Conservation (phyloP, 208 protist species). For the Acanthamoeba polyphaga region DNA sequence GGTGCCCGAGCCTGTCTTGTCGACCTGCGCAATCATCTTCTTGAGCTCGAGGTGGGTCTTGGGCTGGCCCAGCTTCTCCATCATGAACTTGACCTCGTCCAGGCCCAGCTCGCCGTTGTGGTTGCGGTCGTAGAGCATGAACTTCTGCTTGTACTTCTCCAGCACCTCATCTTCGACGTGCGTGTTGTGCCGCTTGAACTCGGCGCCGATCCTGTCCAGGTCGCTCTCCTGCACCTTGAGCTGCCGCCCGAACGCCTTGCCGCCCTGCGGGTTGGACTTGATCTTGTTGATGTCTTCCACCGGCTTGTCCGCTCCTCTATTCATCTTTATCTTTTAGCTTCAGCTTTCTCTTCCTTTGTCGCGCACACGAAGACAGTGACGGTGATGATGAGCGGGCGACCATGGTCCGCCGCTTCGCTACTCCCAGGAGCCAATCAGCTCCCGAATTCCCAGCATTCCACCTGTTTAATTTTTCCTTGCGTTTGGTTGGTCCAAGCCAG, state of each 20-base stretch:
- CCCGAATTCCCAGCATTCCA: no score
- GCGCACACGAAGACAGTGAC: no score
- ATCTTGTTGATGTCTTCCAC: slow-evolving; percentile 56
- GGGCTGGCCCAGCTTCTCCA: slow-evolving; percentile 80
- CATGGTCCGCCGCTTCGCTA: no score
- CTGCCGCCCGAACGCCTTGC: slow-evolving; percentile 54
- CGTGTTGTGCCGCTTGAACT: background rate
- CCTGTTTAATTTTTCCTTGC: no score
- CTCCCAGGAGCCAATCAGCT: no score
- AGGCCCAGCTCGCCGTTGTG: slow-evolving; percentile 77
- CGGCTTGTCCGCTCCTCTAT: background rate
- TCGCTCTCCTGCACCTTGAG: slow-evolving; percentile 62
- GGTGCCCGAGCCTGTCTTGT: slow-evolving; percentile 57
- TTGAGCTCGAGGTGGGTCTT: slow-evolving; percentile 84
- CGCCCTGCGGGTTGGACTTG: slow-evolving; percentile 18
- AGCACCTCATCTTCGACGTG: background rate
- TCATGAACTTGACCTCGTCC: slow-evolving; percentile 75
- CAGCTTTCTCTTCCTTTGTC: no score
- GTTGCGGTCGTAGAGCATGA: slow-evolving; percentile 78
- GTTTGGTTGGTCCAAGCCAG: no score
- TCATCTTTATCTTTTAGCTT: slow-evolving; percentile 56
- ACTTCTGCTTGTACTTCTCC: slow-evolving; percentile 74
- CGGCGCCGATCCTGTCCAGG: slow-evolving; percentile 27
- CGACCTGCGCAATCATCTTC: slow-evolving; percentile 83
- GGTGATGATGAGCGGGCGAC: no score